Evolutionary conservation across 495 filamentous ascomycete genomes (phyloP), one percentile per base, ranked within the genome.

Genomic region (Podospora conica): DNA sequence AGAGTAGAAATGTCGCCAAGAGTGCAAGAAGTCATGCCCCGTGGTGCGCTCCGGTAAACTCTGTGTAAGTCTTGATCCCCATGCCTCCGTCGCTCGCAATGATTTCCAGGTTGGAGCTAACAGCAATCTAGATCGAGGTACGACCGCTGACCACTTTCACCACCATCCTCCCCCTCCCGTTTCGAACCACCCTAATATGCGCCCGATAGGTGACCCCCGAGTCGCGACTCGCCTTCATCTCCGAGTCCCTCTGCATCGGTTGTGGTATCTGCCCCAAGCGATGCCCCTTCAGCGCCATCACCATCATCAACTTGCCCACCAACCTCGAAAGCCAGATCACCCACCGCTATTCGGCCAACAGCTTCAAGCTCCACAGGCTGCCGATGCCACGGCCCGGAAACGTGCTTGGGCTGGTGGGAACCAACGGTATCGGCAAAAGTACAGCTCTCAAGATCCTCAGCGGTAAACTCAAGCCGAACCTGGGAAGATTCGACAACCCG

Each of bases 251-350:
- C 8, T 76, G 74, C 58, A 76, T 98, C 70, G 96, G 96, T 81
- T 98, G 95, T 76, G 95, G 96, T 87, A 98, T 98, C 80, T 98
- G 95, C 75, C 92, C 92, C 27, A 98, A 98, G 82, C 97, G 97
- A 79, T 98, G 95, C 79, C 95, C 95, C n/a, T 98, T 98, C 78
- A 90, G 91, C 71, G 95, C 96, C 65, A 98, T 98, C 79, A 92
- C 93, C 75, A 98, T 98, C 77, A 98, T 98, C 91, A 98, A 98
- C 81, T 80, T 98, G 79, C 95, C 96, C 64, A 98, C 95, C 78
- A 98, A 98, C 79, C 87, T 98, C 76, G 95, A 98, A 78, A 93
- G 88, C 65, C 90, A 97, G 74, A 93, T 98, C 71, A 98, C 95
- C 66, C 95, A 98, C 77, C 91, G 96, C 77, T 98, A 98, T 79